Conservation (phyloP, 805 yeast species). For the Ascoidea tarda region DNA sequence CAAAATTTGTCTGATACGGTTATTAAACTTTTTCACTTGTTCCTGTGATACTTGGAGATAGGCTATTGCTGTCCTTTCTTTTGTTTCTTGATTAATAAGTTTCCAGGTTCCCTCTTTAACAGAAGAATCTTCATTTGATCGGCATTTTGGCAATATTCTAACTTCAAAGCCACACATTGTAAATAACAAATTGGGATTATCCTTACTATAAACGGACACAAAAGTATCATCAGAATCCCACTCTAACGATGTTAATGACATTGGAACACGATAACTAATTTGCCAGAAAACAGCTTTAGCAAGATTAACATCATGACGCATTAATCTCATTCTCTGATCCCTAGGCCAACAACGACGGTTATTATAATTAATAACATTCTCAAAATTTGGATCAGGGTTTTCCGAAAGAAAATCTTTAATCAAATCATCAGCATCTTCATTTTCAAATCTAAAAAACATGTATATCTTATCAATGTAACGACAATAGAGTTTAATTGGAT, state of each 20-base stretch:
- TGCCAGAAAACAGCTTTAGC: conserved; percentile 95
- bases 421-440: conserved; percentile 61
- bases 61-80: conserved; percentile 83
- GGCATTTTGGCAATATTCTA: conserved; percentile 62
- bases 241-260: conserved; percentile 50
- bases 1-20: conserved; percentile 74
- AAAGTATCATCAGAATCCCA: conserved; percentile 57
- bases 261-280: conserved; percentile 63
- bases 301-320: conserved; percentile 81
- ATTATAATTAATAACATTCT: conserved; percentile 71
- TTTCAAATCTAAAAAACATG: conserved; percentile 61
- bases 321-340: conserved; percentile 79
- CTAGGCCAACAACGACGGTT: conserved; percentile 92
- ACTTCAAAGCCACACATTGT: conserved; percentile 95
- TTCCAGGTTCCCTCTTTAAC: conserved; percentile 88
- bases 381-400: conserved; percentile 89
- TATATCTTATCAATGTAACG: conserved; percentile 77
- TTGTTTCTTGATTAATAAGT: conserved; percentile 49
- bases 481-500: conserved; percentile 70
- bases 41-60: conserved; percentile 70
- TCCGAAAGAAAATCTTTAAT: conserved; percentile 66
- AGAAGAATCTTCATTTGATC: conserved; percentile 39
- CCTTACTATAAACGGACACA: conserved; percentile 81
- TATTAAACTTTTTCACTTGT: conserved; percentile 68
- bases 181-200: conserved; percentile 79